These are phyloP conservation scores for Trifolium dubium DNA, from an alignment of 306 rosid genomes.

Conservation along the genomic window DNA sequence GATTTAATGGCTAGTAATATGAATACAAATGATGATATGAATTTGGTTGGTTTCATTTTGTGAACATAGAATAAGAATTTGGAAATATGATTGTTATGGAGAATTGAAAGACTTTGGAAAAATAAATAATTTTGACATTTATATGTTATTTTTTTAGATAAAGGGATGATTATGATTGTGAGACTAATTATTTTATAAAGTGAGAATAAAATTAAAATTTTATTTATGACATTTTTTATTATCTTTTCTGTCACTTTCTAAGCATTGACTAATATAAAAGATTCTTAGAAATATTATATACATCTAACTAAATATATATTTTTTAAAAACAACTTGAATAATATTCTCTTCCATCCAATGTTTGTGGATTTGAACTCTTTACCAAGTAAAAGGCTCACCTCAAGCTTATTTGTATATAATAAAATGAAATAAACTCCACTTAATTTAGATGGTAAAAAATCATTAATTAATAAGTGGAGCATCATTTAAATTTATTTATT, in stretches of 20 bases:
- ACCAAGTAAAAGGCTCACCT: no score
- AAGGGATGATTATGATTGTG: background rate
- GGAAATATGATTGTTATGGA: background rate
- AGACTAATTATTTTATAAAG: background rate
- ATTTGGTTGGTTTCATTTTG: background rate
- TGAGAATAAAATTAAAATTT: background rate
- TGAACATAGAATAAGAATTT: background rate
- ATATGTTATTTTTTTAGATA: no score
- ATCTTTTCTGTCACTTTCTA: background rate
- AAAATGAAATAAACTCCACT: background rate
- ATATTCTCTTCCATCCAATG: background rate
- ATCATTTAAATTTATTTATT: no score
- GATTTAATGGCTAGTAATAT: conserved; percentile 18
- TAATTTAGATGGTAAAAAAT: background rate
- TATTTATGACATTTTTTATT: background rate
- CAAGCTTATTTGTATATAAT: no score
- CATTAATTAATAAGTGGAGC: background rate
- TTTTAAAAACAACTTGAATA: background rate
- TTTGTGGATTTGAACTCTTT: background rate
- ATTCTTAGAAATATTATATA: background rate
- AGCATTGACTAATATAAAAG: background rate
- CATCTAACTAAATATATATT: background rate
- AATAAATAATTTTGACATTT: no score
- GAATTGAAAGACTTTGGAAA: background rate
- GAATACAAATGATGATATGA: conserved; percentile 23